Evolutionary conservation across 306 rosid genomes (phyloP), one percentile per base, ranked within the genome.

Genomic region (Medicago lupulina): DNA sequence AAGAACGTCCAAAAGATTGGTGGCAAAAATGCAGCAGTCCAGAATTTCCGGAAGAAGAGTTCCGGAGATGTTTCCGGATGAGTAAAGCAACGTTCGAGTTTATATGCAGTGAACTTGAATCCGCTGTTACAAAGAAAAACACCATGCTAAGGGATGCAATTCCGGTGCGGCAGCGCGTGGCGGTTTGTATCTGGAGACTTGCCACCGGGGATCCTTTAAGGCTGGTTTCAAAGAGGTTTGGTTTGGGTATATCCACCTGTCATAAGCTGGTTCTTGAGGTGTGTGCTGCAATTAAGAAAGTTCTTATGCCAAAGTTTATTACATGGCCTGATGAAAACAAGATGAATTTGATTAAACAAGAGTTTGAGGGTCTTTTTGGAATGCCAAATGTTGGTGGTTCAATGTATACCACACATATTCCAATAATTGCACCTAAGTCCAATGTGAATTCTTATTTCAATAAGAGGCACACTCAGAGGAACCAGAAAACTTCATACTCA

Each of bases 181-280:
- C 98, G 0, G 98, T 93, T 1, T 93, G 98, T 61, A 88, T 93
- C 0, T 93, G 95, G 96, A 73, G 98, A 8, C 62, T 93, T n/a
- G 98, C 95, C 4, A 90, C 98, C 0, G 98, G 98, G 0, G 98
- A 93, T 76, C 97, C 98, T 0, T 90, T 93, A 1, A 82, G 98
- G 0, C 65, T 83, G 0, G 97, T 93, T 0, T 90, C 98, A 0
- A 89, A 89, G 23, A 85, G 90, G 0, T 93, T 93, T 6, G 98
- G 98, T 0, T 51, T 89, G 10, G 98, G 98, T 0, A 93, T 93
- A 10, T 93, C 98, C 4, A 93, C 98, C 0, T 93, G 98, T 17
- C 98, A 93, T 39, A 93, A 93, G 79, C 95, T 93, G 1, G 90
- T 90, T 0, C 87, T 93, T 0, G 98, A 93, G 80, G 98, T 93